Base-by-base conservation (phyloP, 1,139 yeast species). In the Saccharomyces hybrid region DNA sequence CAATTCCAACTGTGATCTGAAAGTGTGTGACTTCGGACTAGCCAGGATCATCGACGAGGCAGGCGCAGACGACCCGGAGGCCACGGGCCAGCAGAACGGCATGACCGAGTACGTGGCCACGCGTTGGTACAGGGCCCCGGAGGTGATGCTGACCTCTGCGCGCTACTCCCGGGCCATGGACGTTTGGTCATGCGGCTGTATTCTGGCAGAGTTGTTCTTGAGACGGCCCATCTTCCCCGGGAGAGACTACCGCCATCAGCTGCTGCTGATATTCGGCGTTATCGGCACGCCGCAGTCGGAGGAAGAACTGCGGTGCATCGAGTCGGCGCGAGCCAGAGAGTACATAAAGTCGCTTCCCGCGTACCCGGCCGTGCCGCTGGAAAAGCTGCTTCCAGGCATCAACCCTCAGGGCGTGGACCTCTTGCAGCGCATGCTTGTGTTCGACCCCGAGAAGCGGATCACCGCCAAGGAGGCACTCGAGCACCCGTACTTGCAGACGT, bases 51-150 rank as follows among this genome's bases (percentile, higher is more conserved):
- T 64, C 7, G 60, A 57, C 9, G 62, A 58, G 13, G 54, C 69
- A 47, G 55, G 58, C 38, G 67, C 63, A 32, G 59, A 55, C 3
- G 57, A 63, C 1, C 48, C 62, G 13, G 55, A 56, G 38, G 54
- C 52, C 26, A 55, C 54, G 16, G 52, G 48, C 73, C 76, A 14
- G 75, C 58, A 76, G 76, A 53, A 56, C 50, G 91, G 47, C 69
- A 80, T 93, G 87, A 93, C 99, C 3, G 98, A 93, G 71, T 93
- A 93, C 68, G 98, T 93, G 52, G 98, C 98, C 7, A 93, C 99
- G 5, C 76, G 98, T 63, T 91, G 98, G 98, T 91, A 91, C 72
- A 76, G 98, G 53, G 98, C 98, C 1, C 98, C 98, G 0, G 98
- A 91, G 67, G 91, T 91, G 68, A 91, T 91, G 98, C 78, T 93